Evolutionary conservation across 495 filamentous ascomycete species (phyloP).

Genomic region (Xylaria nigripes): DNA sequence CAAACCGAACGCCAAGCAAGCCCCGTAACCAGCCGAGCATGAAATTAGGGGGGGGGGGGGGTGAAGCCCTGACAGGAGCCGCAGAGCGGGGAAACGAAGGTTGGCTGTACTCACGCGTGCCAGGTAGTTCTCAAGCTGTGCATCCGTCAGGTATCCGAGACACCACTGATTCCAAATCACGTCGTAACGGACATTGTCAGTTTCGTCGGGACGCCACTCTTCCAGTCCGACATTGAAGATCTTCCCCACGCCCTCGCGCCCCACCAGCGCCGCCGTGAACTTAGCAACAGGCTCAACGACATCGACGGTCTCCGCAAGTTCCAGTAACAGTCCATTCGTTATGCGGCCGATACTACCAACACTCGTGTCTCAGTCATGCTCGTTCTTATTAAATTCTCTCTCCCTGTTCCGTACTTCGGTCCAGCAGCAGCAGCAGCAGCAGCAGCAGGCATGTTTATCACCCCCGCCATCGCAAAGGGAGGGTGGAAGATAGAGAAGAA

Average conservation of each 20-base stretch:
- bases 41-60: not conserved
- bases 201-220: constrained; percentile 54
- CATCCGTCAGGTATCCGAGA: constrained; percentile 80
- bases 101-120: constrained; percentile 23
- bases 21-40: not conserved
- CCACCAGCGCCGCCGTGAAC: constrained; percentile 44
- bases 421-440: not conserved
- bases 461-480: not conserved
- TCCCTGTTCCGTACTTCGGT: not conserved
- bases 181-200: constrained; percentile 51
- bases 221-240: constrained; percentile 71
- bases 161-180: constrained; percentile 83
- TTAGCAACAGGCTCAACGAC: constrained; percentile 49
- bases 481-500: not conserved
- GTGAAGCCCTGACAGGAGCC: not conserved
- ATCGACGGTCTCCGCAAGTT: constrained; percentile 38
- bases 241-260: constrained; percentile 44
- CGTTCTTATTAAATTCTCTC: not conserved
- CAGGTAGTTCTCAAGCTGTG: constrained; percentile 61
- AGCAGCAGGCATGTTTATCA: not conserved
- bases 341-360: constrained; percentile 46
- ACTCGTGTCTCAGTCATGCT: not conserved
- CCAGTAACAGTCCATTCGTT: constrained; percentile 40
- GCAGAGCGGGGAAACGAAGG: not conserved
- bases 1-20: not conserved